Base-by-base conservation (phyloP, 1,284 basidiomycete species). In the Cutaneotrichosporon spelunceum region DNA sequence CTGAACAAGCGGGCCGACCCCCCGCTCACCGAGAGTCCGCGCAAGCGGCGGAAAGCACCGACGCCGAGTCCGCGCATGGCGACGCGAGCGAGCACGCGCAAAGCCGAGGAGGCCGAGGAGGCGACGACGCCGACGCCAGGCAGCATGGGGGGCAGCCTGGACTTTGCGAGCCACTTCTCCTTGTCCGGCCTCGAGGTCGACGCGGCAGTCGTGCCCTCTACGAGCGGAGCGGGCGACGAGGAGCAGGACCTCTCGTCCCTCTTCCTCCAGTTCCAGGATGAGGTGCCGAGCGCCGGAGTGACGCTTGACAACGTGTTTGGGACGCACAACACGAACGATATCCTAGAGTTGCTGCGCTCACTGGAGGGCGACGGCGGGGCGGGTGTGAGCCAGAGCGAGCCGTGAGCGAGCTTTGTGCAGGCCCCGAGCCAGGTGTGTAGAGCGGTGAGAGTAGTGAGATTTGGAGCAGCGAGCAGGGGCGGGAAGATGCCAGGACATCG, bases 51-150 rank as follows among this genome's bases (percentile, higher is more conserved):
- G 47, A 66, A 67, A 57, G 19, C 60, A 6, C 69, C 70, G 0
- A 64, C 60, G 9, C 70, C 71, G 2, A 67, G 63, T 54, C 71
- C 72, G 6, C 64, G 73, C 7, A 66, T 67, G 61, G 64, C 70
- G 7, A 72, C 72, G 13, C 56, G 72, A n/a, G 57, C 66, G 9
- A 61, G 56, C 19, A 56, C 68, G 44, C 44, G 62, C 49, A 49
- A 42, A 11, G 26, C 48, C n/a, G 30, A 3, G 14, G 33, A 14
- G 27, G 30, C 19, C 33, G 59, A 59, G 14, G 53, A 55, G 7
- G 53, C 44, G 26, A 56, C 50, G 1, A 61, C 48, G 55, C 69
- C 64, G 13, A 66, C 62, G 3, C 65, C 65, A 0, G 59, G 61
- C 19, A 55, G 47, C 7, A 33, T 47, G 39, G 53, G 33, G 1